phyloP scores from a whole-genome alignment of 1,139 yeast genomes.

The Kluyveromyces sp. region DNA sequence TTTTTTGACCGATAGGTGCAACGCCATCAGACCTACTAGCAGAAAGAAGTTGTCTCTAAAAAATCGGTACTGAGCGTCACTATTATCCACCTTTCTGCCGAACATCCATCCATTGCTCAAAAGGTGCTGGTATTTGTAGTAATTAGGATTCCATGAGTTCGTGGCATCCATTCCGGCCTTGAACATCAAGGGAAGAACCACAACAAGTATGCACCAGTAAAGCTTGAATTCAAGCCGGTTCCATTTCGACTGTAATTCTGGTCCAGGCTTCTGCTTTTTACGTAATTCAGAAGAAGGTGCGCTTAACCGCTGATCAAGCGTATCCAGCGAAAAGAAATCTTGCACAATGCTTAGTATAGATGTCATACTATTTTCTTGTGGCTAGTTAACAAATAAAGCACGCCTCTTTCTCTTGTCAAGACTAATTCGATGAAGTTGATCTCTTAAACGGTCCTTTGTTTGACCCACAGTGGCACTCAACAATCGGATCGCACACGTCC shows the following conservation, averaged over 20 bases:
- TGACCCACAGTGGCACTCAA: too few species aligned
- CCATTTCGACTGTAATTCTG: conserved; percentile 55
- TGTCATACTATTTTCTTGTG: neutral
- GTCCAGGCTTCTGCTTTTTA: conserved; percentile 33
- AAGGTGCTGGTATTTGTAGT: conserved; percentile 51
- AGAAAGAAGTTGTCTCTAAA: conserved; percentile 74
- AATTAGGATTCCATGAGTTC: conserved; percentile 71
- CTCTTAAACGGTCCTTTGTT: too few species aligned
- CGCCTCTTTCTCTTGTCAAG: too few species aligned
- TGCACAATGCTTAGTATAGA: conserved; percentile 9
- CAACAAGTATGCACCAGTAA: conserved; percentile 53
- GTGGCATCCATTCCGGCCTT: conserved; percentile 79
- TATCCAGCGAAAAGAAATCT: conserved; percentile 60
- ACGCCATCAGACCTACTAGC: conserved; percentile 45
- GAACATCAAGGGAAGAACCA: conserved; percentile 76
- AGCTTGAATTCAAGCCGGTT: conserved; percentile 61
- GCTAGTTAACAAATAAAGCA: too few species aligned
- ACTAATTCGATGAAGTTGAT: too few species aligned
- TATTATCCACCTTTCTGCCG: conserved; percentile 78
- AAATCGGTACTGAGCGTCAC: conserved; percentile 83
- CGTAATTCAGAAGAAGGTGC: conserved; percentile 45
- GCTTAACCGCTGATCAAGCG: conserved; percentile 63
- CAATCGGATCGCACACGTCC: too few species aligned
- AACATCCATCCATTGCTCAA: conserved; percentile 70
- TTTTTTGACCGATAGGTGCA: conserved; percentile 50